Conservation (phyloP, 2,329 filamentous ascomycete species). For the Fusarium papillatum region DNA sequence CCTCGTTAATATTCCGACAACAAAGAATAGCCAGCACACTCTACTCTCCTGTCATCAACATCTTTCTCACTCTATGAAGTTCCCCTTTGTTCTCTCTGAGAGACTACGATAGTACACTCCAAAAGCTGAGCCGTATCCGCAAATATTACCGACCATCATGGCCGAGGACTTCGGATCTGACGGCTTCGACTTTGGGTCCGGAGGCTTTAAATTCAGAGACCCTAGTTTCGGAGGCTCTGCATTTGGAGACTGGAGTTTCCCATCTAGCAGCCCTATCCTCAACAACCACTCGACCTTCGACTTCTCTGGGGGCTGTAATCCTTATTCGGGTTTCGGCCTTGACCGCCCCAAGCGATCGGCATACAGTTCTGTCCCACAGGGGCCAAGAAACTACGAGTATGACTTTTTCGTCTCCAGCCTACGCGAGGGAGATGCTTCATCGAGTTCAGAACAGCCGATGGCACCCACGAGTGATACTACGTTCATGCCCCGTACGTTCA, state of each 20-base stretch:
- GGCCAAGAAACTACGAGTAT: not conserved
- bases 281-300: not conserved
- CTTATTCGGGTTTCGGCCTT: not conserved
- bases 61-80: not conserved
- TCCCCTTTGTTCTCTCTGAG: not conserved
- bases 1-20: not conserved
- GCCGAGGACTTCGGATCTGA: not conserved
- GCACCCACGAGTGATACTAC: not conserved
- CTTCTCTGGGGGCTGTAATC: not conserved
- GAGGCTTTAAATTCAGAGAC: not conserved
- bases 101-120: not conserved
- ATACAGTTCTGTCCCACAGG: not conserved
- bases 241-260: not conserved
- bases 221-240: not conserved
- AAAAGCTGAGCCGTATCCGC: not conserved
- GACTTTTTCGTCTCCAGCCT: not conserved
- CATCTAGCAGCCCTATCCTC: not conserved
- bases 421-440: not conserved
- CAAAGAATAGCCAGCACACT: not conserved
- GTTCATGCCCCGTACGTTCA: not conserved
- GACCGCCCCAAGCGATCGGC: not conserved
- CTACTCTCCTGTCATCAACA: not conserved
- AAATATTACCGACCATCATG: not conserved
- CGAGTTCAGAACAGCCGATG: not conserved
- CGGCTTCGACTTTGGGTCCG: not conserved